Evolutionary conservation across 2,329 filamentous ascomycete genomes (phyloP).

Genomic region (Cladosporium oxysporum): DNA sequence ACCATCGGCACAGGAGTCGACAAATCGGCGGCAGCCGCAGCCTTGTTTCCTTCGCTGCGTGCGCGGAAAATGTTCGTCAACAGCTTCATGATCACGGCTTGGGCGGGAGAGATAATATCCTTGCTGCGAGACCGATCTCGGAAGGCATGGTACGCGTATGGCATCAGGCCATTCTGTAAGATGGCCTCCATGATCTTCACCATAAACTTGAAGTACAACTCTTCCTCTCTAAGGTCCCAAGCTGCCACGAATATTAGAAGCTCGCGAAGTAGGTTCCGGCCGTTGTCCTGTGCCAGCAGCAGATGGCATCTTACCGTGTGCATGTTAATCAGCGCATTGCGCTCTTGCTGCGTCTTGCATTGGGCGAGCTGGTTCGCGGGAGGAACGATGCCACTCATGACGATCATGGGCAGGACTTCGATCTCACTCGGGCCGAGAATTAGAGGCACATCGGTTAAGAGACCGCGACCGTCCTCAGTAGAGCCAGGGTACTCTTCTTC

Average conservation of each 20-base stretch:
- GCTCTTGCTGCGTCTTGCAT: slow-evolving; percentile 50
- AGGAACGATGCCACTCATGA: slow-evolving; percentile 91
- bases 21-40: slow-evolving; percentile 16
- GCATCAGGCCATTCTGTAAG: slow-evolving; percentile 83
- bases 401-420: slow-evolving; percentile 93
- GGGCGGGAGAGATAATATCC: slow-evolving; percentile 92
- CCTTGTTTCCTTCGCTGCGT: slow-evolving; percentile 46
- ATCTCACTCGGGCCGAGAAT: slow-evolving; percentile 94
- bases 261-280: slow-evolving; percentile 84
- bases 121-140: slow-evolving; percentile 72
- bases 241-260: slow-evolving; percentile 94
- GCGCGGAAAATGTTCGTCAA: slow-evolving; percentile 85
- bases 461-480: slow-evolving; percentile 71
- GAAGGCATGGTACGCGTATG: slow-evolving; percentile 88
- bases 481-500: slow-evolving; percentile 69
- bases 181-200: slow-evolving; percentile 94
- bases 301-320: slow-evolving; percentile 89
- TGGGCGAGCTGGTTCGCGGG: slow-evolving; percentile 64
- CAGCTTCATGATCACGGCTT: slow-evolving; percentile 88
- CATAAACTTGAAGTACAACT: slow-evolving; percentile 94
- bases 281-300: slow-evolving; percentile 84
- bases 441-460: slow-evolving; percentile 90
- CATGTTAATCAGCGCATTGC: slow-evolving; percentile 68
- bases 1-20: slow-evolving; percentile 15
- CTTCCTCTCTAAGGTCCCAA: slow-evolving; percentile 92